Base-by-base conservation (phyloP, 768 basidiomycete genomes). In the Lepiota brunneoincarnata region DNA sequence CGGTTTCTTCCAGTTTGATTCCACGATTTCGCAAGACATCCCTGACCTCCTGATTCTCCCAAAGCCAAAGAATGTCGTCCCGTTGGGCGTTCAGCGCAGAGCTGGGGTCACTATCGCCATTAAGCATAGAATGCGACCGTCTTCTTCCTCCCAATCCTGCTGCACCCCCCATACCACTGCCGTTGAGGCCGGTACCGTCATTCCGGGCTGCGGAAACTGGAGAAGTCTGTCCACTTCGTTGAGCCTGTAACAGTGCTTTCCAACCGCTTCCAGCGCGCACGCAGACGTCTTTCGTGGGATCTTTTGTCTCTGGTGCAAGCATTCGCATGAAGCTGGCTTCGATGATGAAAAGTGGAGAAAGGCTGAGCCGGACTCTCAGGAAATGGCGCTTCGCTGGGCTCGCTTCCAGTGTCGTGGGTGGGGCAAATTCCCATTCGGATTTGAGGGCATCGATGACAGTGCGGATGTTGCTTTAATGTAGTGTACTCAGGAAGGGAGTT, bases 1-100 rank as follows among this genome's bases (percentile, higher is more conserved):
- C 78, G 49, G 75, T 77, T 46, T 83, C 77, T 60, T 84, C 79
- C 55, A 90, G 63, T n/a, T 73, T 64, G 2, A 87, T 69, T 0
- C 75, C 73, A 21, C 75, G 74, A 60, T 73, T 75, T 38, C 69
- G 69, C 45, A 91, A 63, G 52, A 86, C 72, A 3, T 71, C 74
- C 53, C 72, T 75, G 0, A 89, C 78, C 3, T 72, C 72, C 2
- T 69, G 58, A 59, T 89, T 82, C 20, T 75, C 72, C 89, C 89
- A 91, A 2, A 89, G 65, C 7, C 71, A 60, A 10, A 82, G 65
- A 31, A 89, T 84, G 57, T 87, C 86, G n/a, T 81, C 76, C 12
- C 72, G 72, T 54, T 80, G 78, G 0, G 79, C 78, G 4, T 72
- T 74, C 0, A 87, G 69, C 1, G 84, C 73, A 2, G 73, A 64